Base-by-base conservation (phyloP, 2,329 filamentous ascomycete species). In the Monilinia aucupariae region DNA sequence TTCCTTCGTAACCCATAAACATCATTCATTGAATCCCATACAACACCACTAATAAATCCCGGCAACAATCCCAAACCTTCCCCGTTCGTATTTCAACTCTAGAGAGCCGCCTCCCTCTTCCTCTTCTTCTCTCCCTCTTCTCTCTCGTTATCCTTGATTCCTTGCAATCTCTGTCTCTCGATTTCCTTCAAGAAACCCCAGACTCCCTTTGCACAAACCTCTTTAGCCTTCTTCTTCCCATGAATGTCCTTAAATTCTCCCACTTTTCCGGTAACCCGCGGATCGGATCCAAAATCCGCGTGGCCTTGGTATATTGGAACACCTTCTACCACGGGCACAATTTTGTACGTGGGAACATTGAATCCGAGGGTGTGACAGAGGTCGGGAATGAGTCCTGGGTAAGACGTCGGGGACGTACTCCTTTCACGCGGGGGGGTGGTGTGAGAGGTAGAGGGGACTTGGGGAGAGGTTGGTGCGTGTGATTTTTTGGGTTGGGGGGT, bases 151-250 rank as follows among this genome's bases (percentile, higher is more conserved):
- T 66, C 62, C 45, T 64, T 66, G 27, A 58, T 37, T 45, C 56
- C 32, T 54, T 67, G 67, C 20, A 63, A 45, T 43, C 72, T 67
- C 59, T 70, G 65, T 27, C 64, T 66, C 58, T 74, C 70, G 43
- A 80, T 73, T 20, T 70, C 71, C 59, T 72, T 69, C 51, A 82
- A 67, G 51, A 79, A 73, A 32, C 60, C 67, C 37, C 78, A 62
- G 12, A 80, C 75, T 41, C 71, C 61, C 63, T 73, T 70, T n/a
- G 80, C 80, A 70, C 79, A 77, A 65, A 76, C 75, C 64, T 82
- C 78, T 69, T 78, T 80, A 0, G 79, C 79, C 54, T 74, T 78
- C 71, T 80, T 80, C 74, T 77, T 78, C 3, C 81, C 80, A 65
- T 72, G 78, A 0, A 82, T 71, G 61, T 76, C 72, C 0, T 71